Evolutionary conservation across 1,139 yeast genomes (phyloP).

Genomic region (Yamadazyma sp.): DNA sequence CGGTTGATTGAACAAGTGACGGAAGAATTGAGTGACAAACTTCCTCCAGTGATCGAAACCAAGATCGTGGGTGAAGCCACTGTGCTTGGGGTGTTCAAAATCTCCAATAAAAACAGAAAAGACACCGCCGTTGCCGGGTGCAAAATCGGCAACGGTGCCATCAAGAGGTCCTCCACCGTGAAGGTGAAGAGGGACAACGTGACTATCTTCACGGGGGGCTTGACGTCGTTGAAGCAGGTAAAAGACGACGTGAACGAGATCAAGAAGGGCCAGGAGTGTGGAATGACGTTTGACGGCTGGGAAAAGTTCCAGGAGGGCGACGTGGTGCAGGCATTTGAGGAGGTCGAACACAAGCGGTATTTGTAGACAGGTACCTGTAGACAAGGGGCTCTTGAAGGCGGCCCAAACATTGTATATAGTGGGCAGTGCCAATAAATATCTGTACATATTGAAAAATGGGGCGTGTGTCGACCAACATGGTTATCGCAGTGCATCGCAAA

Average conservation of each 20-base stretch:
- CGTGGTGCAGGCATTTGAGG: constrained; percentile 70
- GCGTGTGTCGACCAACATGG: too few species aligned
- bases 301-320: constrained; percentile 77
- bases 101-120: constrained; percentile 51
- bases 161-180: constrained; percentile 60
- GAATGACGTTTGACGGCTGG: constrained; percentile 73
- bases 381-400: neutral
- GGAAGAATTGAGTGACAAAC: constrained; percentile 54
- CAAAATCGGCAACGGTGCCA: constrained; percentile 69
- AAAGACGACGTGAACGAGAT: constrained; percentile 81
- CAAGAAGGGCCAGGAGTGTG: constrained; percentile 88
- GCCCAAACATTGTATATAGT: constrained; percentile 3
- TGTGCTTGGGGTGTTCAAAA: constrained; percentile 70
- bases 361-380: constrained; percentile 32
- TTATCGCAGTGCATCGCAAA: constrained; percentile 2
- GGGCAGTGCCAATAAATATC: too few species aligned
- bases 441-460: too few species aligned
- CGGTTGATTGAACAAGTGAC: constrained; percentile 85
- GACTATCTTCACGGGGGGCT: constrained; percentile 62
- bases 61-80: constrained; percentile 70
- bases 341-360: constrained; percentile 64
- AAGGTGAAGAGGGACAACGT: constrained; percentile 61
- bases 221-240: constrained; percentile 76
- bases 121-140: constrained; percentile 81
- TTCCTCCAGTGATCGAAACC: constrained; percentile 69